phyloP scores from a whole-genome alignment of 2,329 filamentous ascomycete genomes.

The Colletotrichum sp. region DNA sequence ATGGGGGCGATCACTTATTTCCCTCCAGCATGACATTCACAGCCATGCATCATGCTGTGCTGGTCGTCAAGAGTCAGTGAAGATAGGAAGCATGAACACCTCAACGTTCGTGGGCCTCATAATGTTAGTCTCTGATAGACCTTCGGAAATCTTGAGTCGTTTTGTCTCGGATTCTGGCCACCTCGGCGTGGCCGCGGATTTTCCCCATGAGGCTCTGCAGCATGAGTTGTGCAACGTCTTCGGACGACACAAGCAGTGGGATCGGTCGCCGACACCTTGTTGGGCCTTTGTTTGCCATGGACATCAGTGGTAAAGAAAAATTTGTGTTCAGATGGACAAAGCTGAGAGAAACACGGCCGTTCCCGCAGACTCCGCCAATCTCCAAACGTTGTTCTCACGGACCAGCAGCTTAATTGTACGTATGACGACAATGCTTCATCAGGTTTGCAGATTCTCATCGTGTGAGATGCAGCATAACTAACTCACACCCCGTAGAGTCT shows the following conservation, averaged over 20 bases:
- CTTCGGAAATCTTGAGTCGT: background rate
- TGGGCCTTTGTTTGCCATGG: background rate
- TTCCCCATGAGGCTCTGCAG: background rate
- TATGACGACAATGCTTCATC: background rate
- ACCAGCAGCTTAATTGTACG: constrained; percentile 3
- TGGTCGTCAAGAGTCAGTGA: background rate
- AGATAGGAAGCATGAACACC: background rate
- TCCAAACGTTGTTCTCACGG: background rate
- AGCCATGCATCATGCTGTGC: background rate
- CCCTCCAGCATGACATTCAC: background rate
- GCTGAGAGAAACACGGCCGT: background rate
- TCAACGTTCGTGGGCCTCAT: background rate
- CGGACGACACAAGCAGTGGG: background rate
- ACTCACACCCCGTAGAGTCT: background rate
- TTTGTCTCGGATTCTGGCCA: background rate
- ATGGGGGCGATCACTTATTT: background rate
- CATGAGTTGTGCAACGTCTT: background rate
- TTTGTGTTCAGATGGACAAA: background rate
- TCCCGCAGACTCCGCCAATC: background rate
- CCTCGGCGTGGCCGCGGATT: background rate
- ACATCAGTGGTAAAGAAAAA: background rate
- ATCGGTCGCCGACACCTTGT: background rate
- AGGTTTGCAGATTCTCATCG: background rate
- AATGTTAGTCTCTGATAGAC: background rate
- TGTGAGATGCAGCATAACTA: background rate